Percentiles rank a stretch among this genome's conserved stretches.
These are phyloP conservation scores for Cercospora beticola DNA, from an alignment of 2,329 filamentous ascomycete species.

Conservation along the genomic window DNA sequence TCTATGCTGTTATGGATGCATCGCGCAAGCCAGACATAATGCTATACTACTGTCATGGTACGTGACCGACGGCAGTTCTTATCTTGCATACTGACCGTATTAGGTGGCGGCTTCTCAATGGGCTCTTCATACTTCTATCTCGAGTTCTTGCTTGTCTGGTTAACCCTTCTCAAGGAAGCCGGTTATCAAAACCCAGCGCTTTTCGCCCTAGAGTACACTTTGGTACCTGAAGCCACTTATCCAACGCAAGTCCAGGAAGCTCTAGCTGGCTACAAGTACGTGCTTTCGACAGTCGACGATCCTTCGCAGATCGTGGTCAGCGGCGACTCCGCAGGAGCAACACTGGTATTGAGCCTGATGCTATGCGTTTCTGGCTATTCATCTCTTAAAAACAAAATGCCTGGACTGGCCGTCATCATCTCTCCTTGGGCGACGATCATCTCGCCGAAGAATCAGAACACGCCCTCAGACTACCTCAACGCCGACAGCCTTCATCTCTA, in stretches of 20 bases:
- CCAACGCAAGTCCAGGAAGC: constrained; percentile 72
- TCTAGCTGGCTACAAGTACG: constrained; percentile 68
- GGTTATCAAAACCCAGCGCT: constrained; percentile 75
- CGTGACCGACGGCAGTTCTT: constrained; percentile 26
- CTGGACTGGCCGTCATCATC: constrained; percentile 68
- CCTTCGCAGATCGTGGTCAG: constrained; percentile 66
- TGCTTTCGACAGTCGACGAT: constrained; percentile 59
- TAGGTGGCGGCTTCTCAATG: constrained; percentile 80
- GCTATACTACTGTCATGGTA: constrained; percentile 80
- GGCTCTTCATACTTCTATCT: constrained; percentile 81
- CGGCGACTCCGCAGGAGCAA: constrained; percentile 78
- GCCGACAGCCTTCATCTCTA: constrained; percentile 65
- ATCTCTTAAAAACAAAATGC: constrained; percentile 47
- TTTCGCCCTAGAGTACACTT: constrained; percentile 76
- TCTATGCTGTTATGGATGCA: constrained; percentile 68
- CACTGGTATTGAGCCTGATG: constrained; percentile 70
- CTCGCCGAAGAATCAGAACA: constrained; percentile 66
- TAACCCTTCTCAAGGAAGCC: constrained; percentile 61
- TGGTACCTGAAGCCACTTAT: constrained; percentile 72
- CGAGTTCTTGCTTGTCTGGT: constrained; percentile 75
- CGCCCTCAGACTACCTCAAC: constrained; percentile 73
- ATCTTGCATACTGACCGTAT: not conserved
- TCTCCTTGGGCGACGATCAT: constrained; percentile 79
- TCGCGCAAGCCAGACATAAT: constrained; percentile 67
- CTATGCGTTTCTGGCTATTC: constrained; percentile 60